Evolutionary conservation across 148 eudicot genomes (phyloP), one percentile per base, ranked within the genome.

Genomic region (Heliosperma pusillum): DNA sequence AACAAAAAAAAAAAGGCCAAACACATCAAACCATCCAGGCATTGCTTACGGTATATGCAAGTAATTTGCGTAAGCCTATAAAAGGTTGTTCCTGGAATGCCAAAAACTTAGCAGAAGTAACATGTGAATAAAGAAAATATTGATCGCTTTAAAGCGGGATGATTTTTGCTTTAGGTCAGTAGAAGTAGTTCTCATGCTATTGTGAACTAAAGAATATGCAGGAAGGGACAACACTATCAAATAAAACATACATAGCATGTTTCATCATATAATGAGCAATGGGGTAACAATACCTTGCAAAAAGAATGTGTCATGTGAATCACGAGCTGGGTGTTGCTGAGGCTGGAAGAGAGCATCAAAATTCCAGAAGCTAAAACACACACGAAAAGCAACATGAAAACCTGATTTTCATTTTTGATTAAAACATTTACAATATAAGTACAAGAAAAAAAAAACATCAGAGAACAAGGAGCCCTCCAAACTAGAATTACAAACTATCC

Each of bases 291-390:
- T 66, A 92, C 98, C 97, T 90, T 85, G 80, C 62, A 94, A 76
- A 81, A 89, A 94, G 86, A 92, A 94, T 16, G 96, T 94, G 83
- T 92, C 98, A 56, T 94, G 98, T 80, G 96, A 90, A 86, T 94
- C 98, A 77, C 98, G 97, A 74, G 98, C 97, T 66, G 97, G 98
- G 67, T 94, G 98, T 80, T 92, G 96, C 78, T 94, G 97, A 15
- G 98, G 97, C 87, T 92, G 97, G 89, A 92, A 94, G 52, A 94
- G 80, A 29, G 93, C 92, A 76, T 95, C 98, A 63, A 95, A 92
- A 73, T 95, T 95, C 93, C 93, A 92, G 84, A 92, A 94, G 85
- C 98, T 92, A 82, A 20, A 77, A 74, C 27, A 66, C 0, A 26
- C 71, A 66, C 63, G 3, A 53, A 50, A 68, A 40, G 59, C 55